Conservation (phyloP, 2,329 filamentous ascomycete species). For the Colletotrichum sp. region DNA sequence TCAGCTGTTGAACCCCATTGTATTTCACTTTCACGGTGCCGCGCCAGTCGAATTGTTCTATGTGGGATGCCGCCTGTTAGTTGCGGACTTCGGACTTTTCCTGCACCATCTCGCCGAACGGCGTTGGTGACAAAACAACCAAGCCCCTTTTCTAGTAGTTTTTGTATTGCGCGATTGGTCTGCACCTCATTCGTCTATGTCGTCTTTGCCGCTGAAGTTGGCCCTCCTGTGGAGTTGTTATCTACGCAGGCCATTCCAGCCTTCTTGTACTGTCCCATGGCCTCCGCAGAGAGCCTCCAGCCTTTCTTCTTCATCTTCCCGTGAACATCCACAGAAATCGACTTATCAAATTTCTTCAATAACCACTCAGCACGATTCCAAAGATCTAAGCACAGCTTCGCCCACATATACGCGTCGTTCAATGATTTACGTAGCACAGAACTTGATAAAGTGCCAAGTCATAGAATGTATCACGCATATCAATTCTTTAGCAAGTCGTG, state of each 20-base stretch:
- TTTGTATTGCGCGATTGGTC: background rate
- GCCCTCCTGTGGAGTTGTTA: background rate
- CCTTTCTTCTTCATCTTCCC: background rate
- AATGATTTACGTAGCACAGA: background rate
- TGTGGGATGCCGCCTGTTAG: background rate
- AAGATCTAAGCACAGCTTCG: background rate
- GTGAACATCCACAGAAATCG: background rate
- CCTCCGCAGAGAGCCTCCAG: background rate
- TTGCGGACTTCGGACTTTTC: background rate
- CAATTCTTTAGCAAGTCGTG: background rate
- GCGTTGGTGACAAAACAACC: background rate
- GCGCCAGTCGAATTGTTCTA: background rate
- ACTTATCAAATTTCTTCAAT: background rate
- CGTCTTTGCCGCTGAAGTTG: background rate
- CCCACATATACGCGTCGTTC: background rate
- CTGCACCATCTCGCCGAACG: background rate
- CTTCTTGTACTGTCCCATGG: background rate
- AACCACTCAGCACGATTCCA: accelerated
- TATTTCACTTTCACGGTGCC: background rate
- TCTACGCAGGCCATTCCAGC: background rate
- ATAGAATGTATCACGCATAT: background rate
- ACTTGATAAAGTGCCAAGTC: background rate
- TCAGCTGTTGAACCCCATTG: background rate
- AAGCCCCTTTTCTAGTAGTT: background rate
- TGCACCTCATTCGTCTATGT: background rate